Evolutionary conservation across 192 early-diverging fungal genomes (phyloP).

Genomic region (Backusella westeae): DNA sequence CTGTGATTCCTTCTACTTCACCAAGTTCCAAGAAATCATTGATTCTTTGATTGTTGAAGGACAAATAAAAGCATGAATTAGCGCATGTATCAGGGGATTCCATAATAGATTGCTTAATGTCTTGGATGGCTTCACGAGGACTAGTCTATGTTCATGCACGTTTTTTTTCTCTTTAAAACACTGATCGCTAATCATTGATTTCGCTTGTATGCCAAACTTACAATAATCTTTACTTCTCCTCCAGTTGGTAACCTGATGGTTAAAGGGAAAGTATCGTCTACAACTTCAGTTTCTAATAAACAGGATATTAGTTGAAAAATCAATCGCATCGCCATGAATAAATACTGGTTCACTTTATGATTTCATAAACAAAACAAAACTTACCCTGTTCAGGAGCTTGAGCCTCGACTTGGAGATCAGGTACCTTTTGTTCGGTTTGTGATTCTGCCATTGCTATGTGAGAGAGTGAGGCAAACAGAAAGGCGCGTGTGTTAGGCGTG

Average conservation of each 20-base stretch:
- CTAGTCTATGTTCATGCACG: constrained; percentile 48
- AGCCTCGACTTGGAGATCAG: neutral
- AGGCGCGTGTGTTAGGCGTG: neutral
- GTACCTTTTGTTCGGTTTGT: constrained; percentile 1
- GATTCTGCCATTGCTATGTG: neutral
- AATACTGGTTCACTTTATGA: neutral
- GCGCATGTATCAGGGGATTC: constrained; percentile 84
- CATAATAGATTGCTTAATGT: constrained; percentile 83
- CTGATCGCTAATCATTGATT: neutral
- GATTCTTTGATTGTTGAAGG: constrained; percentile 68
- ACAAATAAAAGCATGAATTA: constrained; percentile 90
- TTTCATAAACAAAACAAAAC: neutral
- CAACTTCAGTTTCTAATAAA: constrained; percentile 2
- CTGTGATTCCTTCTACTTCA: constrained; percentile 64
- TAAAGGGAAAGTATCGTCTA: constrained; percentile 53
- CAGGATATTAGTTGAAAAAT: neutral
- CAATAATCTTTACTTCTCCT: constrained; percentile 46
- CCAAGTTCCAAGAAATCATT: constrained; percentile 75
- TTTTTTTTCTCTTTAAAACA: neutral
- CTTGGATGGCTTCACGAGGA: constrained; percentile 75
- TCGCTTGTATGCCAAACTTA: constrained; percentile 24
- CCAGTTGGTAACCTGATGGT: constrained; percentile 50
- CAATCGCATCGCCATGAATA: neutral
- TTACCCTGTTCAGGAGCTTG: constrained; percentile 10
- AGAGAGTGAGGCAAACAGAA: neutral